phyloP scores from a whole-genome alignment of 2,329 filamentous ascomycete genomes.

The Aureobasidium pullulans region DNA sequence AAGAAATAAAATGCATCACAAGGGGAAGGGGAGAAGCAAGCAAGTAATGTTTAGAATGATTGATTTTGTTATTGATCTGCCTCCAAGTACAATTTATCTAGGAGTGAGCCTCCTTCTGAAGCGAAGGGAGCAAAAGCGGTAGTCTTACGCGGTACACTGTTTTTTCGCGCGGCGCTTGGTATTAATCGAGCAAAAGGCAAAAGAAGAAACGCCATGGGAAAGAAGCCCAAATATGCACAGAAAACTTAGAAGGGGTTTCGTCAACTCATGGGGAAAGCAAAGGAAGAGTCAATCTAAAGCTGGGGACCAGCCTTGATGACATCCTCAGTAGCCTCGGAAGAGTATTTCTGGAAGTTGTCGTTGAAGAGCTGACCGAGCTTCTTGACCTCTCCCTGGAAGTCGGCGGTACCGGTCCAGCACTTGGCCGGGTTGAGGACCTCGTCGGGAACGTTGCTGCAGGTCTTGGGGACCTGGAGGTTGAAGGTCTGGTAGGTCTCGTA shows the following conservation, averaged over 20 bases:
- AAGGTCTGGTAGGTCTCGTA: conserved; percentile 96
- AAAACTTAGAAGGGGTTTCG: not conserved
- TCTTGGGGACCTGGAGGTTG: conserved; percentile 92
- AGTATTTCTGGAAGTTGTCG: conserved; percentile 97
- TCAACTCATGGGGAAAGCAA: not conserved
- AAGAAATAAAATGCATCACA: too few species aligned
- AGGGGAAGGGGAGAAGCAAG: too few species aligned
- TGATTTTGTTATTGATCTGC: not conserved
- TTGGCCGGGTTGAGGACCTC: conserved; percentile 93
- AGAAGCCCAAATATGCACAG: not conserved
- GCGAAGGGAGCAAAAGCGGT: not conserved
- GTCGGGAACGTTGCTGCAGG: conserved; percentile 77
- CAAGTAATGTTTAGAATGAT: not conserved
- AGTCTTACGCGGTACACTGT: not conserved
- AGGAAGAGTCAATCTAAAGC: not conserved
- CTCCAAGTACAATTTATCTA: conserved; percentile 5
- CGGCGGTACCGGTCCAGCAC: conserved; percentile 77
- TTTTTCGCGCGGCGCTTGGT: conserved; percentile 7
- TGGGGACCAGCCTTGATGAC: conserved; percentile 40
- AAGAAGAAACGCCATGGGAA: not conserved
- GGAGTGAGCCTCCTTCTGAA: not conserved
- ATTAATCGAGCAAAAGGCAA: not conserved
- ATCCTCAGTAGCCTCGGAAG: conserved; percentile 57
- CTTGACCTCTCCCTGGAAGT: conserved; percentile 79
- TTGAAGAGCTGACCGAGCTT: conserved; percentile 87